phyloP scores from a whole-genome alignment of 805 yeast genomes.

The Wickerhamomyces xylosicus region DNA sequence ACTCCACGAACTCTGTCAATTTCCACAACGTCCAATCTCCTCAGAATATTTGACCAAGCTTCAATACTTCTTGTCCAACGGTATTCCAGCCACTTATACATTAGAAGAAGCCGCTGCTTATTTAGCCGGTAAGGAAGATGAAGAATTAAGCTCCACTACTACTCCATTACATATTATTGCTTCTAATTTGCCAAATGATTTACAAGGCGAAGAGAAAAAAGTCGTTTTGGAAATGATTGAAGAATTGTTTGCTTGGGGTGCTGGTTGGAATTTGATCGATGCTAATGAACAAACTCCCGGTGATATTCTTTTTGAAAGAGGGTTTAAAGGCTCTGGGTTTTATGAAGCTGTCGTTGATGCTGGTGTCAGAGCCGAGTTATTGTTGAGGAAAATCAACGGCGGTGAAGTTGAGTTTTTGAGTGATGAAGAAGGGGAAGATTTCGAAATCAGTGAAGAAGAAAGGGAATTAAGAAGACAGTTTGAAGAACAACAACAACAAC shows the following conservation, averaged over 20 bases:
- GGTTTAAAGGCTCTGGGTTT: conserved; percentile 29
- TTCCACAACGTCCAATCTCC: conserved; percentile 39
- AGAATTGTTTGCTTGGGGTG: conserved; percentile 70
- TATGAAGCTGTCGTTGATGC: conserved; percentile 56
- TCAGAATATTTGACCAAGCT: conserved; percentile 34
- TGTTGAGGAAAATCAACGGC: conserved; percentile 63
- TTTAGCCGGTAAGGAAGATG: conserved; percentile 31
- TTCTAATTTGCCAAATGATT: conserved; percentile 35
- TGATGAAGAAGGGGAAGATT: conserved; percentile 23
- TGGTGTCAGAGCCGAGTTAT: conserved; percentile 82
- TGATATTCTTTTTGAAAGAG: conserved; percentile 55
- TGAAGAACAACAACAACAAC: conserved; percentile 10
- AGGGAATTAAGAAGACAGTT: conserved; percentile 13
- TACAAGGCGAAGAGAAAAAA: conserved; percentile 29
- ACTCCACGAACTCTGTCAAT: conserved; percentile 53
- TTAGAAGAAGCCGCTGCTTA: conserved; percentile 62
- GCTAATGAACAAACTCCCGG: conserved; percentile 73
- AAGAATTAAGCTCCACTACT: conserved; percentile 40
- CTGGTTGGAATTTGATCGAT: conserved; percentile 83
- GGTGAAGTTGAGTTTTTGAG: conserved; percentile 48
- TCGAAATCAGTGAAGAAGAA: conserved; percentile 12
- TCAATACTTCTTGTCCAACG: conserved; percentile 38
- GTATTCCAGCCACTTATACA: conserved; percentile 79
- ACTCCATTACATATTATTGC: conserved; percentile 72
- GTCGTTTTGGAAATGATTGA: conserved; percentile 48